phyloP scores from a whole-genome alignment of 352 stramenopile species.

The Globisporangium orthogonon region DNA sequence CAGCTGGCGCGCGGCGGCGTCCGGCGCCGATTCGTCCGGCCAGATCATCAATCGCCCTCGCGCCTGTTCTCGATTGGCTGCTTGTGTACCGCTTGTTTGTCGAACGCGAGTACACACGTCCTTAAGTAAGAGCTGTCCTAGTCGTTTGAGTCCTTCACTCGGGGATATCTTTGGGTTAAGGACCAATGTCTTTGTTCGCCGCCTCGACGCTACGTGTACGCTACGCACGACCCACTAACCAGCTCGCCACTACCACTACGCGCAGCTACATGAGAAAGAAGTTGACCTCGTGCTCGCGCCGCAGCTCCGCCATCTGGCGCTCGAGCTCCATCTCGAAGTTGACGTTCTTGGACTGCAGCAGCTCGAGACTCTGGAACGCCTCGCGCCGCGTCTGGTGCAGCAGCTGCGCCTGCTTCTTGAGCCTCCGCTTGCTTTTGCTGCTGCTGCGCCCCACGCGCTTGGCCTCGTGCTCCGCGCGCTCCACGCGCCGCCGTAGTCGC shows the following conservation, averaged over 20 bases:
- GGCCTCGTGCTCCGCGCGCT: slow-evolving; percentile 22
- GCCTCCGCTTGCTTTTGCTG: slow-evolving; percentile 10
- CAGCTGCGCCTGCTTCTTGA: slow-evolving; percentile 38
- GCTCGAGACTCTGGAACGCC: slow-evolving; percentile 43
- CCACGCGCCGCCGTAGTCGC: slow-evolving; percentile 26
- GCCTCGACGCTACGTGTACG: too few relatives aligned
- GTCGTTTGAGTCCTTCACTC: too few relatives aligned
- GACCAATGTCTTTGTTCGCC: too few relatives aligned
- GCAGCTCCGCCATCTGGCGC: slow-evolving; percentile 39
- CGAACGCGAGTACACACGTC: too few relatives aligned
- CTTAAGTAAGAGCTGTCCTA: too few relatives aligned
- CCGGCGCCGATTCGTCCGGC: slow-evolving; percentile 33
- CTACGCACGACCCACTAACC: too few relatives aligned
- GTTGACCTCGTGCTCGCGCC: slow-evolving; percentile 56
- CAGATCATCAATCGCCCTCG: slow-evolving; percentile 37
- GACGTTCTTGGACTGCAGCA: slow-evolving; percentile 55
- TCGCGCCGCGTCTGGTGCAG: slow-evolving; percentile 36
- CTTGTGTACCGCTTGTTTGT: too few relatives aligned
- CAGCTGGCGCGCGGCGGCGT: slow-evolving; percentile 29
- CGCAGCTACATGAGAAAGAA: slow-evolving; percentile 38
- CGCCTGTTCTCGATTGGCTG: too few relatives aligned
- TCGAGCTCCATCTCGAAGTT: slow-evolving; percentile 50
- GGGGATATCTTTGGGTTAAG: too few relatives aligned
- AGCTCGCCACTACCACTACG: neutral
- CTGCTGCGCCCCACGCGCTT: slow-evolving; percentile 13